These are phyloP conservation scores for Candida ascalaphidarum DNA, from an alignment of 805 yeast genomes.

Conservation along the genomic window DNA sequence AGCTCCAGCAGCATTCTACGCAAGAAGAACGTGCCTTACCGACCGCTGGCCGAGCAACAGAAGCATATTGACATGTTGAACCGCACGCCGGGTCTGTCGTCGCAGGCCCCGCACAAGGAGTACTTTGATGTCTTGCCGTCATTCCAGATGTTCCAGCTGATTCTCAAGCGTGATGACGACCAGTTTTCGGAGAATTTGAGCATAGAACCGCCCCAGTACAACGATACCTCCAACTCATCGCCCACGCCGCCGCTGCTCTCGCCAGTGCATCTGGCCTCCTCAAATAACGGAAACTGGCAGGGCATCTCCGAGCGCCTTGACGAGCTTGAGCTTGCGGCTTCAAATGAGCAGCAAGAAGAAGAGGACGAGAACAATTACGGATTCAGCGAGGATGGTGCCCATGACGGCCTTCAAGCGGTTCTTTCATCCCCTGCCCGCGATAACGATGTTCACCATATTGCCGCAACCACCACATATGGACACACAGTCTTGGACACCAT, in stretches of 20 bases:
- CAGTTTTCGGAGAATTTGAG: slow-evolving; percentile 28
- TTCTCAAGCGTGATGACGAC: slow-evolving; percentile 32
- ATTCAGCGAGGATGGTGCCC: too few relatives aligned
- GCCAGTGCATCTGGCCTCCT: slow-evolving; percentile 3
- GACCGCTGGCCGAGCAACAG: slow-evolving; percentile 27
- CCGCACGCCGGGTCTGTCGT: too few relatives aligned
- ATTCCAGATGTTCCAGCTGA: slow-evolving; percentile 57
- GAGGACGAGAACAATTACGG: too few relatives aligned
- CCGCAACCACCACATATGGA: too few relatives aligned
- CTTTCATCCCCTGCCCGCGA: neutral
- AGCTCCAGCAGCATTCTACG: slow-evolving; percentile 1
- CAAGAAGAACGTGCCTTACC: slow-evolving; percentile 20
- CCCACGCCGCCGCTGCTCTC: slow-evolving; percentile 19
- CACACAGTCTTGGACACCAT: slow-evolving; percentile 43
- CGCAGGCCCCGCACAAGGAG: slow-evolving; percentile 3
- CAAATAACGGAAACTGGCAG: too few relatives aligned
- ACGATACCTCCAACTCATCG: slow-evolving; percentile 19
- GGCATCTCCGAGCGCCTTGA: too few relatives aligned
- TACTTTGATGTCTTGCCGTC: slow-evolving; percentile 56
- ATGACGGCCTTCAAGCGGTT: too few relatives aligned
- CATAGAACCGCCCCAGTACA: slow-evolving; percentile 29
- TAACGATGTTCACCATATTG: slow-evolving; percentile 3
- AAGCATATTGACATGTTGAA: slow-evolving; percentile 20
- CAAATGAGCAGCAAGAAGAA: too few relatives aligned
- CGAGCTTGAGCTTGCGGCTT: too few relatives aligned